Evolutionary conservation across 495 filamentous ascomycete genomes (phyloP).

Genomic region (Astrothelium macrocarpum): DNA sequence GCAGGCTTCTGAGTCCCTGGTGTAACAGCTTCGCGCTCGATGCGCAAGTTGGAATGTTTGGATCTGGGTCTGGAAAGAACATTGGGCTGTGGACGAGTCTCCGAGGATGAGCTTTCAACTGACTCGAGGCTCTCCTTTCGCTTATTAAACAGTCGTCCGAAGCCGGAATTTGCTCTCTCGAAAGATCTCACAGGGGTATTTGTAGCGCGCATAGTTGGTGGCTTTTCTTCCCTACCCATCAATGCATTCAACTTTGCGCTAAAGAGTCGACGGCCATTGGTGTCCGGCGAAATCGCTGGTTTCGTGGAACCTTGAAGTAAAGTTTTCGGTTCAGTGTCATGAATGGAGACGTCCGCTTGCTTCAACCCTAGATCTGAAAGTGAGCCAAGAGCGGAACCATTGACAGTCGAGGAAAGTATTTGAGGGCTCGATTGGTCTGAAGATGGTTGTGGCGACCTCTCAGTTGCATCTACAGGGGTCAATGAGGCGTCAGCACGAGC

Average conservation of each 20-base stretch:
- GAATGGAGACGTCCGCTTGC: background rate
- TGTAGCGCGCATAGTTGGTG: background rate
- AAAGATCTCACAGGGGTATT: background rate
- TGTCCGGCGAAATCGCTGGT: background rate
- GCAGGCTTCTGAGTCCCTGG: background rate
- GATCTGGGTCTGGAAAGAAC: background rate
- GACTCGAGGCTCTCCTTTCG: background rate
- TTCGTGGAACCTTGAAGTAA: background rate
- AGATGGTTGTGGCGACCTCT: background rate
- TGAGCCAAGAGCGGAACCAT: background rate
- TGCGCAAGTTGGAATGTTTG: background rate
- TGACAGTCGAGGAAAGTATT: background rate
- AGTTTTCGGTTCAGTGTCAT: background rate
- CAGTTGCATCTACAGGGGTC: background rate
- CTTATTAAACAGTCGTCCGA: background rate
- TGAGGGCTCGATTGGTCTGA: background rate
- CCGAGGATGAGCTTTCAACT: background rate
- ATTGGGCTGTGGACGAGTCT: background rate
- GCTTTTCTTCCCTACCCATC: conserved; percentile 1
- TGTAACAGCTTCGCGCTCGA: background rate
- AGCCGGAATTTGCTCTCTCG: conserved; percentile 1
- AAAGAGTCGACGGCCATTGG: background rate
- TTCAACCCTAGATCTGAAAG: background rate
- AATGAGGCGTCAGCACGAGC: background rate
- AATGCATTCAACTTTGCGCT: background rate